phyloP scores from a whole-genome alignment of 2,329 filamentous ascomycete species.

The Alternaria postmessia region DNA sequence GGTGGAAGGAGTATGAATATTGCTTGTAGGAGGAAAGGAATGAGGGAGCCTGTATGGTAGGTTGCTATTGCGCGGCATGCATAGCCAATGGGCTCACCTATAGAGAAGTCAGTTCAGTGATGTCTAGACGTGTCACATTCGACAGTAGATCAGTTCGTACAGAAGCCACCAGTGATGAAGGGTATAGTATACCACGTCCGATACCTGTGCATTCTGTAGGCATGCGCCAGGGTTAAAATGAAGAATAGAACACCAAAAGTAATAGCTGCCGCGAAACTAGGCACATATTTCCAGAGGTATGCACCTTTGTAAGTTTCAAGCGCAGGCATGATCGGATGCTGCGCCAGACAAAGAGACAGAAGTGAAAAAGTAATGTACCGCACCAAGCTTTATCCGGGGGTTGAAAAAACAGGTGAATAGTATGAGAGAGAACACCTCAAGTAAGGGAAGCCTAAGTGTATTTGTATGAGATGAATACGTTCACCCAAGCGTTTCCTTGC shows the following conservation, averaged over 20 bases:
- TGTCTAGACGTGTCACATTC: slow-evolving; percentile 12
- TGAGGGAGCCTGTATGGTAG: slow-evolving; percentile 35
- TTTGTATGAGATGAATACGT: background rate
- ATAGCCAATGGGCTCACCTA: slow-evolving; percentile 63
- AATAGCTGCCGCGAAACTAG: slow-evolving; percentile 56
- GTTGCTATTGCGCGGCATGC: slow-evolving; percentile 54
- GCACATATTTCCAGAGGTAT: slow-evolving; percentile 47
- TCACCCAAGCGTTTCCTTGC: background rate
- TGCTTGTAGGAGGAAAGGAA: slow-evolving; percentile 51
- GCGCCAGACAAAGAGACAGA: background rate
- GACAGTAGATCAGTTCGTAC: slow-evolving; percentile 50
- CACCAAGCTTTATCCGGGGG: background rate
- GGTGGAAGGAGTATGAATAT: slow-evolving; percentile 53
- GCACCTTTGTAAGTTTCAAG: slow-evolving; percentile 20
- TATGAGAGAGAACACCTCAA: background rate
- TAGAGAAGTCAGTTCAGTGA: background rate
- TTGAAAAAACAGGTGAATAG: background rate
- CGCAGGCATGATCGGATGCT: slow-evolving; percentile 8
- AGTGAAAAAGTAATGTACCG: background rate
- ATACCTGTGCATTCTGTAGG: slow-evolving; percentile 49
- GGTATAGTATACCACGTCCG: slow-evolving; percentile 60
- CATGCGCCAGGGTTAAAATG: slow-evolving; percentile 52
- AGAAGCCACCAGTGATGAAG: slow-evolving; percentile 56
- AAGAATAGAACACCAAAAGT: slow-evolving; percentile 59
- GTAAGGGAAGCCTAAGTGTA: background rate